phyloP scores from a whole-genome alignment of 371 early-diverging fungal genomes.

The Haplosporangium sp. region DNA sequence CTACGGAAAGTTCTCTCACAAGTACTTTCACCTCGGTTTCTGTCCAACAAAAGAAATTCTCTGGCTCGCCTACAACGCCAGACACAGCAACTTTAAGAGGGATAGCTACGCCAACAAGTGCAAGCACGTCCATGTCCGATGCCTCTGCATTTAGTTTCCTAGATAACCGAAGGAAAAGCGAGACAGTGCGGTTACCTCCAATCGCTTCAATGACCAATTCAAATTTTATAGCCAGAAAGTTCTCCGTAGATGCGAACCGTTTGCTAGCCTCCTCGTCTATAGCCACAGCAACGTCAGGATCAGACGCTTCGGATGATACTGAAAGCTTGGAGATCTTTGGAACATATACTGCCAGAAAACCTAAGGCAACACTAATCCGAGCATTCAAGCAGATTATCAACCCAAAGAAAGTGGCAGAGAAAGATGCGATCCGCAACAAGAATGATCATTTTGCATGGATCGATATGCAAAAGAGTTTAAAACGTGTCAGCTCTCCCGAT shows the following conservation, averaged over 20 bases:
- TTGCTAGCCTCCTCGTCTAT: background rate
- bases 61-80: slow-evolving; percentile 16
- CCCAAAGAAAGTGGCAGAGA: slow-evolving; percentile 48
- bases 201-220: slow-evolving; percentile 11
- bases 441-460: slow-evolving; percentile 54
- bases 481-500: slow-evolving; percentile 39
- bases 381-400: slow-evolving; percentile 52
- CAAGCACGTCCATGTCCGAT: slow-evolving; percentile 42
- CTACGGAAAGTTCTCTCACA: slow-evolving; percentile 26
- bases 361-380: slow-evolving; percentile 43
- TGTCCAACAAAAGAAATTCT: background rate
- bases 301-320: background rate
- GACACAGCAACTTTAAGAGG: slow-evolving; percentile 2
- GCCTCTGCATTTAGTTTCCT: slow-evolving; percentile 6
- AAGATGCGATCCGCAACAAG: slow-evolving; percentile 42
- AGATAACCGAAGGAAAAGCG: slow-evolving; percentile 28
- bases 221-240: slow-evolving; percentile 25
- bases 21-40: background rate
- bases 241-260: slow-evolving; percentile 22
- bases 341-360: slow-evolving; percentile 36
- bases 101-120: slow-evolving; percentile 31
- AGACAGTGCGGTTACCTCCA: slow-evolving; percentile 27
- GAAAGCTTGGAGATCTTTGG: slow-evolving; percentile 12
- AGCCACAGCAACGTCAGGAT: background rate
- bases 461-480: slow-evolving; percentile 53